A percentile compares a stretch with the other conserved stretches of the same genome.
Conservation (phyloP, 1,139 yeast genomes). For the Arxiozyma heterogenica region DNA sequence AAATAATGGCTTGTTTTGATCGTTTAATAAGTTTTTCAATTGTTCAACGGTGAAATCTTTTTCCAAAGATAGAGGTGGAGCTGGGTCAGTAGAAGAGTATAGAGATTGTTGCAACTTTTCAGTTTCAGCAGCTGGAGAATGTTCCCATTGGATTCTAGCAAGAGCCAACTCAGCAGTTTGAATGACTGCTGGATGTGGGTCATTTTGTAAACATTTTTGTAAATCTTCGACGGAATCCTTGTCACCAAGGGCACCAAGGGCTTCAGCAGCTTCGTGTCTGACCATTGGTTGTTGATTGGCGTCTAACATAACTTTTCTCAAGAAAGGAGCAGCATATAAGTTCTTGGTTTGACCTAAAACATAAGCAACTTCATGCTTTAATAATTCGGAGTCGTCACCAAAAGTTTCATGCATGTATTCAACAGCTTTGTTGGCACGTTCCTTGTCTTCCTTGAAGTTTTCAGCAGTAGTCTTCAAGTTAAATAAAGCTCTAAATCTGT, state of each 20-base stretch:
- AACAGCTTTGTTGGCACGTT: conserved; percentile 55
- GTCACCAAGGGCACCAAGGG: conserved; percentile 92
- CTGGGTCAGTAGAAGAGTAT: conserved; percentile 90
- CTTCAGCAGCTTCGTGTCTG: conserved; percentile 99
- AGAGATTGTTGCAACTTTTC: conserved; percentile 71
- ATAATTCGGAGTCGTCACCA: conserved; percentile 72
- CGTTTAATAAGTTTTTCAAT: conserved; percentile 60
- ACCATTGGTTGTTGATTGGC: conserved; percentile 82
- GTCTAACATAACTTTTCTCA: conserved; percentile 64
- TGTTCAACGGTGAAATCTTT: conserved; percentile 50
- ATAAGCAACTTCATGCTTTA: conserved; percentile 96
- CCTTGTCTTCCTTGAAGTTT: conserved; percentile 42
- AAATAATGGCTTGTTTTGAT: conserved; percentile 70
- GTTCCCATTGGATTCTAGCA: conserved; percentile 89
- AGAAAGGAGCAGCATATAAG: conserved; percentile 61
- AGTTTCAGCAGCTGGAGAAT: conserved; percentile 48
- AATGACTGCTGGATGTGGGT: conserved; percentile 79
- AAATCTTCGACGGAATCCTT: conserved; percentile 61
- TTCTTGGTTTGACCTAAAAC: conserved; percentile 96
- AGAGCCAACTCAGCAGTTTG: conserved; percentile 97
- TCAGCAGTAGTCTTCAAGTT: conserved; percentile 79
- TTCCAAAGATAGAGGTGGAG: conserved; percentile 82
- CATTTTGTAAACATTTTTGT: conserved; percentile 53
- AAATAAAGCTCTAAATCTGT: conserved; percentile 87
- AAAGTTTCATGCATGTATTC: conserved; percentile 79